phyloP scores from a whole-genome alignment of 345 rosid species.

The Gossypium ekmanianum region DNA sequence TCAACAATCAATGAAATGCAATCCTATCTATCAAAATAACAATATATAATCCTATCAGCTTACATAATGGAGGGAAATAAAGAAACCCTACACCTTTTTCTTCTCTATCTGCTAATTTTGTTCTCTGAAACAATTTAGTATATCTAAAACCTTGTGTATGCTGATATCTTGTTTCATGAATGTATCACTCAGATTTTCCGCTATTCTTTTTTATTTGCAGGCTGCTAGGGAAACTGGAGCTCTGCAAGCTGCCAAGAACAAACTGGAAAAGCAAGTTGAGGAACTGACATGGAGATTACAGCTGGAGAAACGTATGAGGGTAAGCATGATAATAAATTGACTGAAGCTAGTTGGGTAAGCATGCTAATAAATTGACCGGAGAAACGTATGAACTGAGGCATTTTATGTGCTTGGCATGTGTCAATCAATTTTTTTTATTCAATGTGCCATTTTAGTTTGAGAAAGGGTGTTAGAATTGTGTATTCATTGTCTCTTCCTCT shows the following conservation, averaged over 20 bases:
- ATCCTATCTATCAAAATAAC: not conserved
- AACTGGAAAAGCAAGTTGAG: constrained; percentile 97
- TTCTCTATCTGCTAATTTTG: constrained; percentile 9
- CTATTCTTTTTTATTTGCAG: constrained; percentile 34
- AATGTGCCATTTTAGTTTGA: not conserved
- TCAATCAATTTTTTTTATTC: not conserved
- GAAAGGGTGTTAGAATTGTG: not conserved
- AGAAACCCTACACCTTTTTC: not conserved
- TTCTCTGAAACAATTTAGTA: not conserved
- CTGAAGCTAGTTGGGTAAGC: constrained; percentile 42
- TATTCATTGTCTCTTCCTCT: not conserved
- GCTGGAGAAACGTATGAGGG: constrained; percentile 97
- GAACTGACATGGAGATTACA: constrained; percentile 98
- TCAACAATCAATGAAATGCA: not conserved
- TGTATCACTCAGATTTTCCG: constrained; percentile 10
- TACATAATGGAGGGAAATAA: not conserved
- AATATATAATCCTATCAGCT: not conserved
- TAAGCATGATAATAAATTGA: constrained; percentile 30
- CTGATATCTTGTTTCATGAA: not conserved
- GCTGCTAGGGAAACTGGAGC: constrained; percentile 99
- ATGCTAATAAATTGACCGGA: constrained; percentile 14
- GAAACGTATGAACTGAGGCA: not conserved
- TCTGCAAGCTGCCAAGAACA: constrained; percentile 97
- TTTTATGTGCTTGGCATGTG: not conserved
- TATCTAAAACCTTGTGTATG: not conserved